phyloP scores from a whole-genome alignment of 2,329 filamentous ascomycete species.

The Ophiostoma quercus region DNA sequence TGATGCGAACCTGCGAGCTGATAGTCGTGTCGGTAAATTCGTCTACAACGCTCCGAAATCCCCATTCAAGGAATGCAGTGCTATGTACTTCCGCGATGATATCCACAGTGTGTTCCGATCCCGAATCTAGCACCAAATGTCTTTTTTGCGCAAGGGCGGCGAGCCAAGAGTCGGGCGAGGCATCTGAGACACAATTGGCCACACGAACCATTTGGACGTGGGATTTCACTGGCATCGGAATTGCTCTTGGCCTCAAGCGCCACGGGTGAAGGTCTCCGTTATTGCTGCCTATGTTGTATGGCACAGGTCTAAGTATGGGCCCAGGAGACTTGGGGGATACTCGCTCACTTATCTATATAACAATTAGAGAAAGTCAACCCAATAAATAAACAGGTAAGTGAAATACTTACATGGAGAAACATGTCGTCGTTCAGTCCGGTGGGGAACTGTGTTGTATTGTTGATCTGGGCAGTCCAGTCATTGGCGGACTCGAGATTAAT shows the following conservation, averaged over 20 bases:
- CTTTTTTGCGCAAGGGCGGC: not conserved
- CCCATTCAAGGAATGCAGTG: conserved; percentile 31
- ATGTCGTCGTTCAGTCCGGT: conserved; percentile 36
- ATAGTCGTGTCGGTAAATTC: not conserved
- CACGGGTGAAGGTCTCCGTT: conserved; percentile 40
- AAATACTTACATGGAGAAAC: conserved; percentile 38
- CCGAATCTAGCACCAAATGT: not conserved
- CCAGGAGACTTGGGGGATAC: conserved; percentile 11
- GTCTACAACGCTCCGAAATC: conserved; percentile 18
- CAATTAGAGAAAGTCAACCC: not conserved
- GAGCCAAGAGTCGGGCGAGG: conserved; percentile 18
- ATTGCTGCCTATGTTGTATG: conserved; percentile 33
- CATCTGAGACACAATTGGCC: conserved; percentile 28
- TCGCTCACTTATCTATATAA: conserved; percentile 30
- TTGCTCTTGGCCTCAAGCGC: conserved; percentile 36
- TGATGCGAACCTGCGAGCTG: conserved; percentile 26
- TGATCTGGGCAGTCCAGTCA: conserved; percentile 30
- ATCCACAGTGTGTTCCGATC: conserved; percentile 29
- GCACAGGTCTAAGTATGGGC: conserved; percentile 25
- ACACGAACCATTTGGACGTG: conserved; percentile 27
- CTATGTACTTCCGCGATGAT: conserved; percentile 31
- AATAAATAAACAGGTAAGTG: not conserved
- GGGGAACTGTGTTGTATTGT: conserved; percentile 31
- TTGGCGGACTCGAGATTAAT: conserved; percentile 23
- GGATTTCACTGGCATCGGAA: conserved; percentile 36